Conservation (phyloP, 2,329 filamentous ascomycete species). For the Stylonectria norvegica region DNA sequence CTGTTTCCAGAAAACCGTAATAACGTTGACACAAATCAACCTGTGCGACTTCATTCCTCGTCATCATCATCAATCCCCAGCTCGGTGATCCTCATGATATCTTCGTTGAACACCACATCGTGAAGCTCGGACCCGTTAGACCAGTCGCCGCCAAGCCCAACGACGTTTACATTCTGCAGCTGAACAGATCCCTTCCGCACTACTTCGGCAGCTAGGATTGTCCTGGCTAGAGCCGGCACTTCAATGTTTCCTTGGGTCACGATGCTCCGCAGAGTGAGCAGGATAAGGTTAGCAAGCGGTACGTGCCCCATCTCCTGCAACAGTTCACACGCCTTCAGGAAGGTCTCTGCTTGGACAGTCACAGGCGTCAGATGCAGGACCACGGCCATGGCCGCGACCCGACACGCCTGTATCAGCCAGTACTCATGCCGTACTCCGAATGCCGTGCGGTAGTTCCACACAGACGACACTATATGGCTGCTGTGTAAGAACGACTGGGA, state of each 20-base stretch:
- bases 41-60: too few species aligned
- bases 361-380: neutral
- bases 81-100: too few species aligned
- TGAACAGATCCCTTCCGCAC: too few species aligned
- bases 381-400: neutral
- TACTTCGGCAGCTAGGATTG: neutral
- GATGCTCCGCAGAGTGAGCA: neutral
- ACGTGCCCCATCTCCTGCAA: constrained; percentile 5
- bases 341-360: neutral
- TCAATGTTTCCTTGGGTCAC: neutral
- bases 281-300: constrained; percentile 1
- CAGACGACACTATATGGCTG: constrained; percentile 11
- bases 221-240: neutral
- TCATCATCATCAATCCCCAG: too few species aligned
- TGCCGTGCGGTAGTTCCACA: constrained; percentile 26
- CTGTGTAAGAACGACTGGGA: constrained; percentile 9
- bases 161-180: too few species aligned
- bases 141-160: too few species aligned
- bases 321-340: constrained; percentile 9
- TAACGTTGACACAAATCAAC: too few species aligned
- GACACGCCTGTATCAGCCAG: constrained; percentile 15
- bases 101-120: too few species aligned
- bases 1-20: too few species aligned
- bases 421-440: constrained; percentile 22
- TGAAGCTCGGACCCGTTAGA: too few species aligned